Conservation (phyloP, 2,329 filamentous ascomycete species). For the Polytolypa hystricis region DNA sequence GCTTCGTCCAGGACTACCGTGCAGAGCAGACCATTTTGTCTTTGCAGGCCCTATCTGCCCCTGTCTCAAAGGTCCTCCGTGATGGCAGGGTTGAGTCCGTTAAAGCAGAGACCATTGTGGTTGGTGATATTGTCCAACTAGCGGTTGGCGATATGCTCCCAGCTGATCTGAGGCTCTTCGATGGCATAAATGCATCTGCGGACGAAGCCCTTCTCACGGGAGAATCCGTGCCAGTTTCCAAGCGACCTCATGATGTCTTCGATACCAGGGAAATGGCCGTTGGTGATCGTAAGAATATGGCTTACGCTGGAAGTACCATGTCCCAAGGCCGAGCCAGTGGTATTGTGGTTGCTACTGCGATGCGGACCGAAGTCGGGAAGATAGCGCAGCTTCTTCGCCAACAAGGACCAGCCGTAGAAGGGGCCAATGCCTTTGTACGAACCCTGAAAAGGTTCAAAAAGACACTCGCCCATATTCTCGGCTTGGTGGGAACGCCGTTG, state of each 20-base stretch:
- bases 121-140: constrained; percentile 47
- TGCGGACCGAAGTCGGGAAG: constrained; percentile 51
- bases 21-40: constrained; percentile 46
- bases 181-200: constrained; percentile 48
- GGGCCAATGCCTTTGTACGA: constrained; percentile 32
- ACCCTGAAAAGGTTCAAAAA: constrained; percentile 34
- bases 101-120: constrained; percentile 44
- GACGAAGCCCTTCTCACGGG: constrained; percentile 54
- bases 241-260: constrained; percentile 38
- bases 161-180: constrained; percentile 41
- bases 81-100: constrained; percentile 41
- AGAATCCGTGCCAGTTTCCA: constrained; percentile 49
- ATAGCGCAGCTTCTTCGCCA: constrained; percentile 50
- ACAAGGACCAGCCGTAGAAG: constrained; percentile 33
- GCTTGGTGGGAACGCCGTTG: constrained; percentile 50
- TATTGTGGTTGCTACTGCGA: constrained; percentile 52
- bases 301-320: constrained; percentile 50
- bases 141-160: constrained; percentile 40
- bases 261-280: constrained; percentile 36
- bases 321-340: constrained; percentile 51
- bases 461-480: constrained; percentile 27
- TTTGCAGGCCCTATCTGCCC: constrained; percentile 39
- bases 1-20: constrained; percentile 44
- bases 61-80: constrained; percentile 41
- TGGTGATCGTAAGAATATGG: constrained; percentile 52